Evolutionary conservation across 164 flowering plant genomes (phyloP), one percentile per base, ranked within the genome.

Genomic region (Kingdonia uniflora): DNA sequence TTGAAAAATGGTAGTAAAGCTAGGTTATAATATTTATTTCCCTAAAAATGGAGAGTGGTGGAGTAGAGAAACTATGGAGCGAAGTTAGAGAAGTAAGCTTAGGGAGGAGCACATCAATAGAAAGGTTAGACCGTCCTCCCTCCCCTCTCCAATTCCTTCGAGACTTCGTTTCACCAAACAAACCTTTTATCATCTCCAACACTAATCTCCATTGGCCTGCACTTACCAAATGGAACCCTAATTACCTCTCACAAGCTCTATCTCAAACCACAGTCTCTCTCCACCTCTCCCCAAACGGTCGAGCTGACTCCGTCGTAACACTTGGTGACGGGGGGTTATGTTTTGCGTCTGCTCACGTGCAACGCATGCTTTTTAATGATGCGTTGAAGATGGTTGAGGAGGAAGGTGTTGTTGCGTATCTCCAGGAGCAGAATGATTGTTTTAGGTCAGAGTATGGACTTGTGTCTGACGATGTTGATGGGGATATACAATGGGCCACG

Each of bases 401-500:
- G 0, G 12, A 12, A 0, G 17, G 62, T 35, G 62, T 62, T 8
- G 92, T 91, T 15, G 92, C 90, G 4, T 91, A 91, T 42, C 72
- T 78, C 26, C 98, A 91, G 68, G 74, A 87, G 71, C 98, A 91
- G 76, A 87, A 91, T 51, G 92, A 91, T 38, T 91, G 95, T 64
- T 85, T 91, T 42, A 62, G 80, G 21, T 43, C 68, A 0, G 96
- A 92, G 78, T 92, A 84, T 50, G 54, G 71, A 1, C 68, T 54
- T 2, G 47, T 92, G 19, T 66, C 72, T 1, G 15, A 51, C 0
- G 99, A 92, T 16, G 81, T 86, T 14, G 95, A 85, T 1, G 26
- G 60, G 22, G 70, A 92, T 49, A 68, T 92, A n/a, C 68, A 71
- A 3, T 92, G 98, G 98, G 99, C 99, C 1, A 60, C 79, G 5